Conservation (phyloP, 257 asterid genomes). For the Oldenlandia corymbosa region DNA sequence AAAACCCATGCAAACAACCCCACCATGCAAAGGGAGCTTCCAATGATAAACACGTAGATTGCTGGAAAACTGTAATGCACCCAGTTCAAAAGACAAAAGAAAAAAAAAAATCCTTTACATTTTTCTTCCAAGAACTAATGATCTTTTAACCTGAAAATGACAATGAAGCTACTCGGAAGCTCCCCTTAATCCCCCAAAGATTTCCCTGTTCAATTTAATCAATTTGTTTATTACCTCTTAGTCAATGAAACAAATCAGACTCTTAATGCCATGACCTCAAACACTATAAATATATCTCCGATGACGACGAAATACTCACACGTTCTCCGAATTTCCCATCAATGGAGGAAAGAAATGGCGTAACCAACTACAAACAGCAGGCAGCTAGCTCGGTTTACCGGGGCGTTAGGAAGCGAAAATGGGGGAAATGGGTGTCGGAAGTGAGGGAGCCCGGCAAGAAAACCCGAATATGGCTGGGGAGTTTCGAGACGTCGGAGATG, state of each 20-base stretch:
- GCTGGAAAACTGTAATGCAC: constrained; percentile 11
- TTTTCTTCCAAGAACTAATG: neutral
- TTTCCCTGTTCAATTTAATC: neutral
- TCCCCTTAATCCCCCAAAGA: neutral
- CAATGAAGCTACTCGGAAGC: constrained; percentile 7
- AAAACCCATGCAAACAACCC: too few species aligned
- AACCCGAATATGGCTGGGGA: constrained; percentile 42
- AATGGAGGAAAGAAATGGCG: neutral
- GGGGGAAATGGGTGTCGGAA: constrained; percentile 52
- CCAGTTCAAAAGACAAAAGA: too few species aligned
- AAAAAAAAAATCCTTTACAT: neutral
- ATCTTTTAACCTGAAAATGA: constrained; percentile 1
- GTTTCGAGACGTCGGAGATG: constrained; percentile 40
- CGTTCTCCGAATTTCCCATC: too few species aligned
- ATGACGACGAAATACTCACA: too few species aligned
- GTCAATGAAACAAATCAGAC: too few species aligned
- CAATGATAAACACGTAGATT: too few species aligned
- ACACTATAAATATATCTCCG: too few species aligned
- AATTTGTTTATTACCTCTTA: too few species aligned
- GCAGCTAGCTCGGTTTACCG: constrained; percentile 15
- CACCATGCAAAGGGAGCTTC: too few species aligned
- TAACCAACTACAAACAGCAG: neutral
- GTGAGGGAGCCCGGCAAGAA: constrained; percentile 39
- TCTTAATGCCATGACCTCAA: too few species aligned
- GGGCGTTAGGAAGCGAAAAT: constrained; percentile 46